Evolutionary conservation across 306 rosid species (phyloP).

Genomic region (Cicer pinnatifidum): DNA sequence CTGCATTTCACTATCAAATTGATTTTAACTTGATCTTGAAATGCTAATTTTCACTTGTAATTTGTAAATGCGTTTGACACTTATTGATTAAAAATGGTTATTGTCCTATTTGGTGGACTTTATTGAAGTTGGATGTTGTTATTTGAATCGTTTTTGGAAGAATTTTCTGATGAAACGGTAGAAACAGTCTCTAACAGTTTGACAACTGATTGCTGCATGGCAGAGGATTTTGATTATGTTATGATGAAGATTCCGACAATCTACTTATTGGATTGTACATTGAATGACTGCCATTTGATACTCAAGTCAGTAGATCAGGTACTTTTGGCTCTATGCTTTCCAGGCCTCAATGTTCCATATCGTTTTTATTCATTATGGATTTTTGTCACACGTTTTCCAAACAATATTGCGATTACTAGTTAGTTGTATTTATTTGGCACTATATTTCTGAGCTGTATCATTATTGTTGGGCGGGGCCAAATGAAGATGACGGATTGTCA

Average conservation of each 20-base stretch:
- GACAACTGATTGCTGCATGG: constrained; percentile 46
- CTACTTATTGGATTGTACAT: constrained; percentile 87
- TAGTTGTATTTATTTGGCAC: constrained; percentile 7
- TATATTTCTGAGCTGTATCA: constrained; percentile 26
- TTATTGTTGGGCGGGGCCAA: constrained; percentile 15
- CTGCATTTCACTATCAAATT: constrained; percentile 21
- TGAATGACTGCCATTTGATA: constrained; percentile 79
- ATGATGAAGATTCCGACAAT: constrained; percentile 65
- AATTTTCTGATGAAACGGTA: constrained; percentile 41
- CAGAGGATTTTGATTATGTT: constrained; percentile 57
- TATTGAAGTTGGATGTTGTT: constrained; percentile 36
- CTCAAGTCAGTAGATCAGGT: constrained; percentile 79
- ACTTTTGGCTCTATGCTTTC: constrained; percentile 38
- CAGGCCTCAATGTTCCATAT: constrained; percentile 14
- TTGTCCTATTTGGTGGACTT: constrained; percentile 34
- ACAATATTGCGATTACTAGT: constrained; percentile 24
- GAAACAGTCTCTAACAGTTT: constrained; percentile 35
- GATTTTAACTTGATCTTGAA: constrained; percentile 11
- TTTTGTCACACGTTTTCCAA: neutral
- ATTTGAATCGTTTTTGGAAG: constrained; percentile 22
- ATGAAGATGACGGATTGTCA: constrained; percentile 15
- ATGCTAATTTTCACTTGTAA: constrained; percentile 16
- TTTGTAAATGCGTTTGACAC: constrained; percentile 19
- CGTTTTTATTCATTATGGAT: constrained; percentile 15
- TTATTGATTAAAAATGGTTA: constrained; percentile 14